Conservation (phyloP, 73 alveolate species). For the Paramecium caudatum region DNA sequence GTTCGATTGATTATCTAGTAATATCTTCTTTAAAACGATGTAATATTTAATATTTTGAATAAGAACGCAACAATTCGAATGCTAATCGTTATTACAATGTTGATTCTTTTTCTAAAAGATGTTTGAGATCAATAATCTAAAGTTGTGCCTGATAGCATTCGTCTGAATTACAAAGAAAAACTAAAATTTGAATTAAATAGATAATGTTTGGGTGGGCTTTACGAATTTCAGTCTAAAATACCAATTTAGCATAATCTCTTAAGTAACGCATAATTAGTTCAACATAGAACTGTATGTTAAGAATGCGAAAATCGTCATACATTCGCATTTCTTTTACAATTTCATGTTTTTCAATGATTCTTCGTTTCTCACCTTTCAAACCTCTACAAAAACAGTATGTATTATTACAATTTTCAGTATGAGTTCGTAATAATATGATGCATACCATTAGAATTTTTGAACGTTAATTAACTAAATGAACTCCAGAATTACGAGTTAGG, state of each 20-base stretch:
- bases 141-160: slow-evolving; percentile 55
- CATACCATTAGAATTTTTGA: slow-evolving; percentile 33
- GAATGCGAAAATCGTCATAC: slow-evolving; percentile 63
- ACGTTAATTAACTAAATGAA: background rate
- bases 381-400: slow-evolving; percentile 57
- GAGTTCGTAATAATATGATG: slow-evolving; percentile 11
- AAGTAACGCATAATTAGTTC: slow-evolving; percentile 60
- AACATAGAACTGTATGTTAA: slow-evolving; percentile 38
- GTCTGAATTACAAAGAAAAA: slow-evolving; percentile 48
- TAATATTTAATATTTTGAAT: slow-evolving; percentile 34
- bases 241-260: slow-evolving; percentile 61
- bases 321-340: slow-evolving; percentile 68
- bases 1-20: background rate
- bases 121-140: background rate
- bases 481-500: slow-evolving; percentile 34
- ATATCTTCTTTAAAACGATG: slow-evolving; percentile 15
- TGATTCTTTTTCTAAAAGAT: slow-evolving; percentile 1
- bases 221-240: slow-evolving; percentile 43
- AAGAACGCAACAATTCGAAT: background rate
- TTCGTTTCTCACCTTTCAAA: slow-evolving; percentile 42
- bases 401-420: slow-evolving; percentile 53
- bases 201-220: slow-evolving; percentile 12
- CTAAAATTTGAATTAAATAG: background rate
- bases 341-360: slow-evolving; percentile 39
- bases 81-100: slow-evolving; percentile 19